Base-by-base conservation (phyloP, 2,329 filamentous ascomycete genomes). In the Diaporthe aspalathi region DNA sequence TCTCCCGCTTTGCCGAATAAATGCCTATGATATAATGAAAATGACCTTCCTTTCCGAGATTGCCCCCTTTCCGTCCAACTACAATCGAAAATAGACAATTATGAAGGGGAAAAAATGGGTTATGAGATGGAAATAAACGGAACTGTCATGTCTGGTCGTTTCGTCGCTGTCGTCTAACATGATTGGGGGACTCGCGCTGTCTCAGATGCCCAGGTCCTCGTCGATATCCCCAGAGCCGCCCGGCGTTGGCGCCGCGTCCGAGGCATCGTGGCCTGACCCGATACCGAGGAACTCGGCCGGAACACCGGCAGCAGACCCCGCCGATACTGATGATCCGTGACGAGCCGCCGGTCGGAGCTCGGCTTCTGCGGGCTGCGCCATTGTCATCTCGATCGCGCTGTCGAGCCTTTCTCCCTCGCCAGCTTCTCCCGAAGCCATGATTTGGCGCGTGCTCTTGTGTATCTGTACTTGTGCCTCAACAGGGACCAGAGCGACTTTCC, bases 381-480 rank as follows among this genome's bases (percentile, higher is more conserved):
- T 68, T 49, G 32, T 69, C 72, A 73, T 73, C 29, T 68, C 72
- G 69, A 71, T 50, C 29, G 69, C 69, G 29, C 69, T 71, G 57
- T 73, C 72, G 66, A 73, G 29, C 22, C 69, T 62, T 29, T 69
- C 69, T 66, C 45, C 57, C 35, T 50, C 57, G n/a, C 43, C 40
- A 60, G 40, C 69, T 43, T 73, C 43, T 24, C 40, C 62, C 53
- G 69, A 62, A 70, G 56, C 70, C 70, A 72, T 35, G 40, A 50
- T 38, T 47, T 68, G 63, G 72, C 70, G 65, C 63, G 72, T 65
- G 72, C 72, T 72, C 70, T 69, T 70, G 49, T 57, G 67, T 24
- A 65, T 70, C 70, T 73, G 72, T 72, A 72, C 53, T 72, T 72
- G 20, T 65, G 70, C 72, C 70, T 66, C 72, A 69, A 56, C 60